phyloP scores from a whole-genome alignment of 2,329 filamentous ascomycete species.

The Aureobasidium sp. region DNA sequence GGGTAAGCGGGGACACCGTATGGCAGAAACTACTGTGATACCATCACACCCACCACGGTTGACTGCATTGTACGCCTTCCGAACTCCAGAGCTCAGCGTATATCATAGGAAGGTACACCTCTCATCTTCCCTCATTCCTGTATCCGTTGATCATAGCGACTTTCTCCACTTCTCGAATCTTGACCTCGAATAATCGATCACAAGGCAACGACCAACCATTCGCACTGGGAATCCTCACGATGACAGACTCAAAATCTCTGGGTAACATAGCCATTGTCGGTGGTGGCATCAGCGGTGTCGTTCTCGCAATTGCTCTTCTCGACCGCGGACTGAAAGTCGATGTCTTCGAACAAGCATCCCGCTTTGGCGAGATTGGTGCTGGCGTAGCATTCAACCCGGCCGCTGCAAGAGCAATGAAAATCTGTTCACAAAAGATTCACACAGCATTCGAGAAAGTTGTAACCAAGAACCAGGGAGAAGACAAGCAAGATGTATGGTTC shows the following conservation, averaged over 20 bases:
- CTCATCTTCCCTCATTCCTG: neutral
- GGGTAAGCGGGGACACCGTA: neutral
- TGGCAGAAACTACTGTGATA: neutral
- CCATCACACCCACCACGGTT: neutral
- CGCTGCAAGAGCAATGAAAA: constrained; percentile 43
- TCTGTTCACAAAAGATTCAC: constrained; percentile 39
- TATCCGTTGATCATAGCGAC: neutral
- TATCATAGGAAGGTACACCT: neutral
- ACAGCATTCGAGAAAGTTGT: constrained; percentile 35
- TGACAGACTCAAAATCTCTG: constrained; percentile 25
- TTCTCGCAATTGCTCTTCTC: constrained; percentile 44
- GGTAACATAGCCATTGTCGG: constrained; percentile 47
- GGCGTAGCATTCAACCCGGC: constrained; percentile 50
- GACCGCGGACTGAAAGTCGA: constrained; percentile 33
- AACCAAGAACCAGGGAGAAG: constrained; percentile 30
- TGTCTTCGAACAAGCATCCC: constrained; percentile 48
- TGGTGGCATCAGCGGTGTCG: constrained; percentile 50
- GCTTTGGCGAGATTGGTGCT: constrained; percentile 50
- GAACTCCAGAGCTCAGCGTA: neutral
- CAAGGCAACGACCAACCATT: neutral
- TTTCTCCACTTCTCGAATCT: neutral
- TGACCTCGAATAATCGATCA: neutral
- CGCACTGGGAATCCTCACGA: neutral
- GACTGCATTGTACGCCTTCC: neutral
- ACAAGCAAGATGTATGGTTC: constrained; percentile 33